Percentiles rank a stretch among this genome's conserved stretches.
Evolutionary conservation across 2,329 filamentous ascomycete species (phyloP).

Genomic region (Fusarium scirpi): DNA sequence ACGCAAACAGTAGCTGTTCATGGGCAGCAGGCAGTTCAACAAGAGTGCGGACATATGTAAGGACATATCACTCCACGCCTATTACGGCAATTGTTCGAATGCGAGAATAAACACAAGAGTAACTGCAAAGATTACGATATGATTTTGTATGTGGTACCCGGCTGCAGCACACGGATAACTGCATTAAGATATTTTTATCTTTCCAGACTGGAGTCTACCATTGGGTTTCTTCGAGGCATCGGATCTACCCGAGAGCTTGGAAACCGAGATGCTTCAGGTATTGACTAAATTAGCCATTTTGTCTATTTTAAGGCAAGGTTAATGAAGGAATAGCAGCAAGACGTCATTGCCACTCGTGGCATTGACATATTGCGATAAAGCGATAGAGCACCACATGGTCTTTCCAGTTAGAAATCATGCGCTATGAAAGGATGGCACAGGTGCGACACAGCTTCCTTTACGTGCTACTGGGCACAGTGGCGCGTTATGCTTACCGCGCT

Average conservation of each 20-base stretch:
- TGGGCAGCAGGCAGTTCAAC: slow-evolving; percentile 3
- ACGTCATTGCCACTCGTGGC: slow-evolving; percentile 5
- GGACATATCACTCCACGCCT: slow-evolving; percentile 20
- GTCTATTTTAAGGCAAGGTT: slow-evolving; percentile 1
- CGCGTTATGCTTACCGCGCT: slow-evolving; percentile 9
- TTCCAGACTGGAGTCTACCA: neutral
- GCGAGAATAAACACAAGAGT: slow-evolving; percentile 22
- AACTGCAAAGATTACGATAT: slow-evolving; percentile 11
- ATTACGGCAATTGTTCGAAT: slow-evolving; percentile 3
- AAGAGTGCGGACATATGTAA: slow-evolving; percentile 1
- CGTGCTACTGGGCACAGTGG: slow-evolving; percentile 20
- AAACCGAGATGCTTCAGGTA: neutral
- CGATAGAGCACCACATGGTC: slow-evolving; percentile 3
- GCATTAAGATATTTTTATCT: slow-evolving; percentile 4
- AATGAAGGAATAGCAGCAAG: neutral
- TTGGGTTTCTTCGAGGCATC: neutral
- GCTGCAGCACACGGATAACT: slow-evolving; percentile 6
- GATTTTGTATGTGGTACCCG: slow-evolving; percentile 12
- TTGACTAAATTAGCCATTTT: neutral
- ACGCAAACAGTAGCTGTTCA: slow-evolving; percentile 19
- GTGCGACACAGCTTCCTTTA: slow-evolving; percentile 18
- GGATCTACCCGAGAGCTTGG: neutral
- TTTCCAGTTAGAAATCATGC: slow-evolving; percentile 6
- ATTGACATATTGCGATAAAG: slow-evolving; percentile 6
- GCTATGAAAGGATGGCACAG: slow-evolving; percentile 5